Base-by-base conservation (phyloP, 2,329 filamentous ascomycete genomes). In the Fusarium musae region DNA sequence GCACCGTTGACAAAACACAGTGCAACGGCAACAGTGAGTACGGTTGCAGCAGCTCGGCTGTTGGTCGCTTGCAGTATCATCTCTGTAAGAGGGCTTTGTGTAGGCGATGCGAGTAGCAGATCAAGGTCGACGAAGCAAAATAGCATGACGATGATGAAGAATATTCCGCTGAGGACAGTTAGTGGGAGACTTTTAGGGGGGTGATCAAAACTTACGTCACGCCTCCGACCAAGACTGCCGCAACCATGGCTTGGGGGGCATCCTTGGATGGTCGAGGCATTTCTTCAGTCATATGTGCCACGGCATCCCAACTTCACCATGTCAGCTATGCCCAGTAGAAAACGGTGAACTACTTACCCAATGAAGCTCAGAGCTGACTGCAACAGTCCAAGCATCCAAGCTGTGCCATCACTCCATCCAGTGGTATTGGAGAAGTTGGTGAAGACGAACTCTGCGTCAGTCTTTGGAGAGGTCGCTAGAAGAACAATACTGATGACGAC, bases 311-410 rank as follows among this genome's bases (percentile, higher is more conserved):
- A 16, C 83, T 75, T 10, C 21, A 13, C 2, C 15, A 3, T 28
- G 40, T 73, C 17, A 75, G 50, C 6, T 28, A 39, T 3, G 4
- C 1, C 7, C 21, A 3, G 2, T 13, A 13, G 1, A 3, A 8
- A 10, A 4, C 0, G 4, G 13, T 17, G 0, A 0, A 10, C 1
- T 28, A 44, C 66, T n/a, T 10, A 75, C 72, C 73, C 84, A 30
- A 79, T 80, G 42, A 82, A 78, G 54, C 78, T 78, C 3, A 81
- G 75, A 12, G 79, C 79, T 8, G 78, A 82, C 76, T 84, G 85
- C 3, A 87, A 78, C 11, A 87, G 77, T 2, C 85, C 84, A 2
- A 87, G 79, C 42, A 86, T 82, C 85, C 85, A 87, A 3, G 85
- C 80, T 13, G 85, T 78, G 8, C 85, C 85, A 66, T 85, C 82